phyloP scores from a whole-genome alignment of 208 protist species.

The Naegleria fowleri region DNA sequence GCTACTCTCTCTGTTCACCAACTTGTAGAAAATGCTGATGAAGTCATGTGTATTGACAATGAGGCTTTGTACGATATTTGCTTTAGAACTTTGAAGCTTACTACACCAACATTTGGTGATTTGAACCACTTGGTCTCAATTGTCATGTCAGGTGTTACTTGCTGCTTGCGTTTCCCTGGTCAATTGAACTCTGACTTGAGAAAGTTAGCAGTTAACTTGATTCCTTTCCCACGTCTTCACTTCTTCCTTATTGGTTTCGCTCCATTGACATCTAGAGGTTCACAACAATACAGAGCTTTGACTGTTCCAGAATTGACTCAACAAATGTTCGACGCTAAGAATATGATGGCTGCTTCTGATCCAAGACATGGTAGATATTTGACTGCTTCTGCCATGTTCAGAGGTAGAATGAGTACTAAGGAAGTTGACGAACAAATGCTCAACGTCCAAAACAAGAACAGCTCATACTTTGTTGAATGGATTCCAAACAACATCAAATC shows the following conservation, averaged over 20 bases:
- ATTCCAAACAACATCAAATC: constrained; percentile 92
- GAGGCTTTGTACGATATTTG: constrained; percentile 98
- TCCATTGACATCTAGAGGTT: constrained; percentile 73
- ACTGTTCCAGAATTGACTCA: constrained; percentile 83
- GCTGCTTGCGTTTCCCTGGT: constrained; percentile 85
- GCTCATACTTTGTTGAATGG: constrained; percentile 86
- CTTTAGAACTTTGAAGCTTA: constrained; percentile 92
- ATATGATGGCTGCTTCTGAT: constrained; percentile 93
- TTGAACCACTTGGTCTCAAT: constrained; percentile 90
- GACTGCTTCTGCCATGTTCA: constrained; percentile 55
- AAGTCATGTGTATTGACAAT: constrained; percentile 95
- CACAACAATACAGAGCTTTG: constrained; percentile 61
- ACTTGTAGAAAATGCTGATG: constrained; percentile 94
- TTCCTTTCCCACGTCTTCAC: constrained; percentile 91
- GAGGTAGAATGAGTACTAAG: constrained; percentile 88
- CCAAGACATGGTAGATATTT: constrained; percentile 64
- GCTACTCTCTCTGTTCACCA: constrained; percentile 91
- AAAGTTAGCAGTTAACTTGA: constrained; percentile 90
- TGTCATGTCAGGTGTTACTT: constrained; percentile 84
- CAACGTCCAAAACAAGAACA: constrained; percentile 88
- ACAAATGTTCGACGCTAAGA: constrained; percentile 92
- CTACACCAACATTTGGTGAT: constrained; percentile 89
- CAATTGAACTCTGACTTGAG: constrained; percentile 84
- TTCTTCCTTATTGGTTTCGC: constrained; percentile 96
- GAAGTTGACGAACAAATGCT: constrained; percentile 93